These are phyloP conservation scores for Pachysandra terminalis DNA, from an alignment of 164 flowering plant genomes.

Conservation along the genomic window DNA sequence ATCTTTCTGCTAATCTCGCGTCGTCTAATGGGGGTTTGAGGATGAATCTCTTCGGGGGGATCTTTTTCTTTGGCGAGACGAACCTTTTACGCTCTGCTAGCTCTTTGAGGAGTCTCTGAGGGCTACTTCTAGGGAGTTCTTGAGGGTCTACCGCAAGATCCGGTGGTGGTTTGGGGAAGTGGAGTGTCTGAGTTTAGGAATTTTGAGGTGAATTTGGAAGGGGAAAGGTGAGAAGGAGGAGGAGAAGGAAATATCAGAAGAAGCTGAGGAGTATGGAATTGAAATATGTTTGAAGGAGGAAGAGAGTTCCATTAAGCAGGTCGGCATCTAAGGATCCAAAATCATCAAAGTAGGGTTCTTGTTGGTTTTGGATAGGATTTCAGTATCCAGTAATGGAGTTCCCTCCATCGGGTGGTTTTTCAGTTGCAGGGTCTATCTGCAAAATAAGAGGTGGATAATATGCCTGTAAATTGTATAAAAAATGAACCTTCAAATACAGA, in stretches of 20 bases:
- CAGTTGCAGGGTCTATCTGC: too few species aligned
- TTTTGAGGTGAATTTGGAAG: constrained; percentile 35
- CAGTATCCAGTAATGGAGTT: too few species aligned
- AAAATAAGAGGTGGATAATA: too few species aligned
- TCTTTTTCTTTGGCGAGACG: constrained; percentile 61
- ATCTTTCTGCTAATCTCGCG: constrained; percentile 60
- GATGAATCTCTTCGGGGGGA: constrained; percentile 74
- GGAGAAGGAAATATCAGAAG: constrained; percentile 52
- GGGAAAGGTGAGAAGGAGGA: constrained; percentile 50
- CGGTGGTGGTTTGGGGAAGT: constrained; percentile 17
- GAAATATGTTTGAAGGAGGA: constrained; percentile 43
- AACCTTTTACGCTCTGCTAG: constrained; percentile 74
- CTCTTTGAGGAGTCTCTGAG: constrained; percentile 88
- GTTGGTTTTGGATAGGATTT: too few species aligned
- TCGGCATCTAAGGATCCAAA: too few species aligned
- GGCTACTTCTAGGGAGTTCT: constrained; percentile 73
- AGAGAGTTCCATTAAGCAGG: constrained; percentile 69
- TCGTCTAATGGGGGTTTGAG: constrained; percentile 94
- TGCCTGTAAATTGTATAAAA: too few species aligned
- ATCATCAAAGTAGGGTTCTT: too few species aligned
- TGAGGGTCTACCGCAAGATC: constrained; percentile 50
- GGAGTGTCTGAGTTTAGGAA: constrained; percentile 20
- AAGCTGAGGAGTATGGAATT: constrained; percentile 18
- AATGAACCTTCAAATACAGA: too few species aligned
- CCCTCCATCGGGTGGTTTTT: too few species aligned